Base-by-base conservation (phyloP, 1,139 yeast species). In the Debaryomyces coudertii region DNA sequence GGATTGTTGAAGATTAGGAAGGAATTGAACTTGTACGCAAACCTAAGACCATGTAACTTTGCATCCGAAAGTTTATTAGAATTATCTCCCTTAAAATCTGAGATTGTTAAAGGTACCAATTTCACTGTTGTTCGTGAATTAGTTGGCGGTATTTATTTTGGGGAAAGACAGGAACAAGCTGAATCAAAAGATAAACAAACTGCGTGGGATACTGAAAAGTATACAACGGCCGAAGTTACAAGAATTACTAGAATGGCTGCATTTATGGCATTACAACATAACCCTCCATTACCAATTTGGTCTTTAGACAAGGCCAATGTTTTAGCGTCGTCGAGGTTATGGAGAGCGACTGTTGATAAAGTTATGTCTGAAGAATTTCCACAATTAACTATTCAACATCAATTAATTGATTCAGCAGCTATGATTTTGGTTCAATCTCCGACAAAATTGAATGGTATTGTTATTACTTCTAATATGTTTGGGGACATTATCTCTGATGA, bases 221-320 rank as follows among this genome's bases (percentile, higher is more conserved):
- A 93, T 72, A 76, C 93, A 31, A 96, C 90, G 30, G 79, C 85
- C 36, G 99, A 93, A 71, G 96, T 93, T 43, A 85, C 90, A 65
- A 83, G 99, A 67, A 90, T 93, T 67, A 90, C 97, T 36, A 82
- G 98, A 69, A 92, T 93, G 97, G 99, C 98, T 42, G 98, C 96
- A 4, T 93, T 90, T 71, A 75, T 93, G 78, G 97, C 99, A 34
- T 78, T 90, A 58, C 98, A 93, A 71, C 87, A 84, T 60, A 77
- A 83, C 63, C 98, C 99, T 42, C 98, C 98, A 43, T 77, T 86
- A 60, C 97, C 97, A 44, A 80, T 93, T 50, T 90, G 97, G 96
- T 89, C 97, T 30, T 76, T 93, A 57, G 99, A 93, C 69, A 93
- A 93, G 77, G 99, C 99, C 50, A 93, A 93, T 57, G 99, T 93